A percentile compares a stretch with the other conserved stretches of the same genome.
phyloP scores from a whole-genome alignment of 306 rosid species.

The Cercis canadensis region DNA sequence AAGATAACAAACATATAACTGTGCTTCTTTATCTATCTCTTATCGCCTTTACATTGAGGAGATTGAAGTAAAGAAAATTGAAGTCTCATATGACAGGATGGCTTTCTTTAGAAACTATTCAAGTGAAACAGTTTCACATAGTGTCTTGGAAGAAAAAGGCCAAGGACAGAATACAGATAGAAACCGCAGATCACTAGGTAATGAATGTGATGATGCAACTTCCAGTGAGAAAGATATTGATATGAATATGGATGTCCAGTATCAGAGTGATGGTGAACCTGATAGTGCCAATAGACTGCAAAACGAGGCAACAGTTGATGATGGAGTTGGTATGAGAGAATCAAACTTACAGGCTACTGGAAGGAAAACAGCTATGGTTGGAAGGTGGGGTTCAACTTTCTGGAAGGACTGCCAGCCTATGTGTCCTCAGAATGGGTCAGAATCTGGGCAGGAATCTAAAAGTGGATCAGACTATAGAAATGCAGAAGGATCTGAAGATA shows the following conservation, averaged over 20 bases:
- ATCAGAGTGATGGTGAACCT: conserved; percentile 78
- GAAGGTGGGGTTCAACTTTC: conserved; percentile 96
- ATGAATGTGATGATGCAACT: conserved; percentile 60
- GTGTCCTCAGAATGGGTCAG: conserved; percentile 69
- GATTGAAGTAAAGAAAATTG: conserved; percentile 38
- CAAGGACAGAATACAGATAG: conserved; percentile 66
- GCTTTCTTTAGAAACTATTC: conserved; percentile 85
- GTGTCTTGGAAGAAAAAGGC: conserved; percentile 70
- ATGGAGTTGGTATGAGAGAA: conserved; percentile 50
- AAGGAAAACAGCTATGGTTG: conserved; percentile 66
- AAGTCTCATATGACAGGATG: conserved; percentile 69
- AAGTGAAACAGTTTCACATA: conserved; percentile 72
- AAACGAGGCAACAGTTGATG: conserved; percentile 63
- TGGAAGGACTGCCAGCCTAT: conserved; percentile 96
- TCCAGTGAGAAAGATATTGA: conserved; percentile 84
- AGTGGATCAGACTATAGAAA: conserved; percentile 75
- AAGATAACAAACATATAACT: conserved; percentile 36
- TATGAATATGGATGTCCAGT: conserved; percentile 76
- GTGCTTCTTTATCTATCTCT: conserved; percentile 19
- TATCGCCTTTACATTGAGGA: conserved; percentile 33
- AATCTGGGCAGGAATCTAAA: conserved; percentile 81
- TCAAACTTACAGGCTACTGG: conserved; percentile 64
- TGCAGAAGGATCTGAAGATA: conserved; percentile 72
- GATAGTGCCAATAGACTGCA: conserved; percentile 60
- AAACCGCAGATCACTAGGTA: conserved; percentile 59